These are phyloP conservation scores for Amanita molliuscula DNA, from an alignment of 768 basidiomycete species.

Conservation along the genomic window DNA sequence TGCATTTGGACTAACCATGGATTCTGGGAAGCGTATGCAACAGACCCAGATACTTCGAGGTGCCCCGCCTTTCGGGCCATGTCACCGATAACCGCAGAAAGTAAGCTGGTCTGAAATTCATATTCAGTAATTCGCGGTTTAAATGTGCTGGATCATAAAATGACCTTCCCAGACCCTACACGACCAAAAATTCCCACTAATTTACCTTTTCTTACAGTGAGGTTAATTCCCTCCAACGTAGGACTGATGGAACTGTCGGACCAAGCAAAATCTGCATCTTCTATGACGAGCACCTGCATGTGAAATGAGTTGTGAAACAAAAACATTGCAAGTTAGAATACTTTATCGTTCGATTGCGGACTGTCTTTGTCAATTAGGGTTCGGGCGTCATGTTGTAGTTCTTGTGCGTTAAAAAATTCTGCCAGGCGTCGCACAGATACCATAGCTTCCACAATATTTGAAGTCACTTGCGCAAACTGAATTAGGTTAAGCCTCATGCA, in stretches of 20 bases:
- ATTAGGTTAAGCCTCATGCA: not conserved
- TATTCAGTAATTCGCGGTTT: not conserved
- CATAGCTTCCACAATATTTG: constrained; percentile 76
- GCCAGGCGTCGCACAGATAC: constrained; percentile 78
- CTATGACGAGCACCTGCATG: constrained; percentile 52
- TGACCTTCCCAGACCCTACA: constrained; percentile 85
- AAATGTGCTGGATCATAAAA: constrained; percentile 1
- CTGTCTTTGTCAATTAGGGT: constrained; percentile 31
- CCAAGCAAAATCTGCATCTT: constrained; percentile 80
- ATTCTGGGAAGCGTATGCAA: constrained; percentile 82
- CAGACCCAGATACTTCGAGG: constrained; percentile 53
- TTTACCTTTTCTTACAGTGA: constrained; percentile 75
- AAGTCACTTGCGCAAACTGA: constrained; percentile 62
- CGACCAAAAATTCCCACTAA: constrained; percentile 79
- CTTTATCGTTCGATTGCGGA: constrained; percentile 52
- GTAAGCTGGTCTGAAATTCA: constrained; percentile 46
- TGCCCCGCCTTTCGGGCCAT: constrained; percentile 73
- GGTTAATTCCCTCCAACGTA: constrained; percentile 67
- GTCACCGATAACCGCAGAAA: constrained; percentile 80
- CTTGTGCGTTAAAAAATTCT: constrained; percentile 64
- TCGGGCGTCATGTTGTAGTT: constrained; percentile 76
- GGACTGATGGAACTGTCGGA: constrained; percentile 40
- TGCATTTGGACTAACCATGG: constrained; percentile 48
- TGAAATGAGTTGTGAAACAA: not conserved
- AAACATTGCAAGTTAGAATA: constrained; percentile 14